These are phyloP conservation scores for Candida andamanensis DNA, from an alignment of 805 yeast genomes.

Conservation along the genomic window DNA sequence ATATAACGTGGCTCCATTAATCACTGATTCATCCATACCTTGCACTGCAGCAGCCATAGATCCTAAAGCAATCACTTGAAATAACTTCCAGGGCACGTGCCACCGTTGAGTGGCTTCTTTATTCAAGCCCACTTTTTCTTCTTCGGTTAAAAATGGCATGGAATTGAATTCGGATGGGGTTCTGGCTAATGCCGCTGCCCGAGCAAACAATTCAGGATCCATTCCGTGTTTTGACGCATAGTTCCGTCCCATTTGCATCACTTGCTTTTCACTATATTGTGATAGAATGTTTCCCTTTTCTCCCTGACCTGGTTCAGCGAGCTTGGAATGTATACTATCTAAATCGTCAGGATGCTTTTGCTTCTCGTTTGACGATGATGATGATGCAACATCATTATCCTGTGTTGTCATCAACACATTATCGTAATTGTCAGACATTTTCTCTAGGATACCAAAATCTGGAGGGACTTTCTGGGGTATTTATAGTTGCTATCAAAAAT, in stretches of 20 bases:
- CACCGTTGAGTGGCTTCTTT: conserved; percentile 39
- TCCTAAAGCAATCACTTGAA: conserved; percentile 52
- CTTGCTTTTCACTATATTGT: conserved; percentile 58
- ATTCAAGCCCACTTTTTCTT: conserved; percentile 46
- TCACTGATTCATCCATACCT: conserved; percentile 71
- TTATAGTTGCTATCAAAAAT: conserved; percentile 2
- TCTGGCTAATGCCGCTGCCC: conserved; percentile 58
- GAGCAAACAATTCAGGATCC: conserved; percentile 55
- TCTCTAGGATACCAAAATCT: not conserved
- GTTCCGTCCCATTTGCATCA: conserved; percentile 63
- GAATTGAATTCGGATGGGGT: conserved; percentile 52
- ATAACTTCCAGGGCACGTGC: conserved; percentile 45
- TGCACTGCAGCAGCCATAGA: conserved; percentile 70
- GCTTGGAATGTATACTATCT: conserved; percentile 16
- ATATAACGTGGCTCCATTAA: conserved; percentile 61
- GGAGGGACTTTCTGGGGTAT: conserved; percentile 1
- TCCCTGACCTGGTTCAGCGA: conserved; percentile 17
- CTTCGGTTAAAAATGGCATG: conserved; percentile 44
- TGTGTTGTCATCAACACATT: conserved; percentile 1
- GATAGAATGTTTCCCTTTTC: conserved; percentile 43
- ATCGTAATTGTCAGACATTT: conserved; percentile 1
- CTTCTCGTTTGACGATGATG: conserved; percentile 10
- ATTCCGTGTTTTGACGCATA: conserved; percentile 54
- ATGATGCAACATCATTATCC: conserved; percentile 5
- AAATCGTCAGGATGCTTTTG: conserved; percentile 10